Evolutionary conservation across 2,329 filamentous ascomycete genomes (phyloP), one percentile per base, ranked within the genome.

Genomic region (Xylaria sp.): DNA sequence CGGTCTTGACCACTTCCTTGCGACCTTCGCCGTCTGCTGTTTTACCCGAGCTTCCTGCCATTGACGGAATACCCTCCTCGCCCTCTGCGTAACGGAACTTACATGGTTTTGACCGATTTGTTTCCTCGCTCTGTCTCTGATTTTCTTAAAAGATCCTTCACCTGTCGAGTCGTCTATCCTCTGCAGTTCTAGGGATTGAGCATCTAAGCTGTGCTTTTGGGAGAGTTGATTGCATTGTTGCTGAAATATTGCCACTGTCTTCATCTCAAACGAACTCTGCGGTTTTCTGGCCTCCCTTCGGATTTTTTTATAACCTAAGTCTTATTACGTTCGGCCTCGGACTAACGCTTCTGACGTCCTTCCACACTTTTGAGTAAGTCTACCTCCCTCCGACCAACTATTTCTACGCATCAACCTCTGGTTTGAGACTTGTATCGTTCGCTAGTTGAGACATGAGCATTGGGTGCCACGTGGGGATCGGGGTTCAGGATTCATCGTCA

Each of bases 181-280:
- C 46, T 39, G 41, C 43, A 52, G 28, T 64, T 33, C 46, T 36
- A 20, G 59, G 31, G 36, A 41, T 65, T 55, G 43, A 46, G 58
- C 51, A 52, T 41, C 33, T 59, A 46, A 43, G 39, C 64, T 28
- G 62, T 48, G 60, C 48, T 49, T 66, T 68, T 61, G 69, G 64
- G 62, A 63, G 66, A 70, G 69, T 67, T 68, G 64, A 71, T 75
- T 72, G 74, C 78, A 77, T 73, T 74, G 80, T 77, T 81, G 80
- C 80, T 82, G 80, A 75, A 81, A 82, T 80, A 82, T 79, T 80
- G 80, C 80, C 80, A 71, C 75, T 78, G 77, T 75, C 75, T 62
- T 66, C 56, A 51, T 52, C 59, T 72, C 62, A 41, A 20, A 60
- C 51, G 51, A 41, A 33, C 46, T 63, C 4, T 33, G 23, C 51